Evolutionary conservation across 2,329 filamentous ascomycete genomes (phyloP).

Genomic region (Ambrosiella beaveri): DNA sequence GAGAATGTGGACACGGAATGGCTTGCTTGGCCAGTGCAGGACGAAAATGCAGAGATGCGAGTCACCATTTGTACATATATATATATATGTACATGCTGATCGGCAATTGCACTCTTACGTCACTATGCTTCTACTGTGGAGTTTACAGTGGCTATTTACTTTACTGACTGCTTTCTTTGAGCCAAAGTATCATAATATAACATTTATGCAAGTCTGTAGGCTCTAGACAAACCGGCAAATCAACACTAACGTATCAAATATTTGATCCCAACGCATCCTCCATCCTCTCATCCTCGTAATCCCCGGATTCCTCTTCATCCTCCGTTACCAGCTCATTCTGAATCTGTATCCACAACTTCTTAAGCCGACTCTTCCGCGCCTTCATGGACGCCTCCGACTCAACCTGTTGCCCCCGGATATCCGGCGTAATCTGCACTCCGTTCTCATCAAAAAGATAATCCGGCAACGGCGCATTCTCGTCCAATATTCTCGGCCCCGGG

Average conservation of each 20-base stretch:
- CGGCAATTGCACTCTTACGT: not conserved
- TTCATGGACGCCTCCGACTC: slow-evolving; percentile 31
- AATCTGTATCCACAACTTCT: slow-evolving; percentile 25
- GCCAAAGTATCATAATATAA: not conserved
- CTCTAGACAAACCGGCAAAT: not conserved
- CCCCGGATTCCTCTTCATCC: slow-evolving; percentile 12
- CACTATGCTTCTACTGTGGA: not conserved
- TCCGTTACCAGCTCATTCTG: slow-evolving; percentile 27
- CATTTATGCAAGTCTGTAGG: not conserved
- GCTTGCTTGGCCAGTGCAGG: too few relatives aligned
- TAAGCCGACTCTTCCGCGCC: slow-evolving; percentile 28
- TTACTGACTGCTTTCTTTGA: too few relatives aligned
- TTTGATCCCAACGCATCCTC: not conserved
- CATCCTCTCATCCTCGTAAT: slow-evolving; percentile 19
- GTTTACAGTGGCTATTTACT: too few relatives aligned
- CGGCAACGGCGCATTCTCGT: slow-evolving; percentile 21
- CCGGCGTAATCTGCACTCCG: slow-evolving; percentile 42
- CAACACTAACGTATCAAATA: not conserved
- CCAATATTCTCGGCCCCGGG: slow-evolving; percentile 11
- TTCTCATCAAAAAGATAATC: slow-evolving; percentile 33
- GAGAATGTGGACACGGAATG: too few relatives aligned
- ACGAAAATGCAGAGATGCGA: too few relatives aligned
- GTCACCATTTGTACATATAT: not conserved
- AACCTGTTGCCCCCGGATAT: slow-evolving; percentile 31
- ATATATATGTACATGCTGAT: not conserved